Percentiles rank a stretch among this genome's conserved stretches.
Conservation (phyloP, 2,329 filamentous ascomycete genomes). For the Microsporum ferrugineum region DNA sequence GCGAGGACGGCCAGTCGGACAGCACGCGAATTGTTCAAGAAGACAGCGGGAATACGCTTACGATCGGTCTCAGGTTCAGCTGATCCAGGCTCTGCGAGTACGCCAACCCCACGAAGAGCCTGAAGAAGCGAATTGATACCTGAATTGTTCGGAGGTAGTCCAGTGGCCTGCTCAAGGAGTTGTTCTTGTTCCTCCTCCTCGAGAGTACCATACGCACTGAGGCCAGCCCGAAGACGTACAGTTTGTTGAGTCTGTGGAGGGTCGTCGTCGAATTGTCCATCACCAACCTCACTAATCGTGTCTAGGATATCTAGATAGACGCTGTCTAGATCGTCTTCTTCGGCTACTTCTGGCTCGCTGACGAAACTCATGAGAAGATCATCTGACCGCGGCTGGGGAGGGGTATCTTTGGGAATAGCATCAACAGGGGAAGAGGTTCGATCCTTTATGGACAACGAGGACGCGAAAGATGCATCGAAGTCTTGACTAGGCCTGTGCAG, state of each 20-base stretch:
- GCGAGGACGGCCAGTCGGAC: constrained; percentile 12
- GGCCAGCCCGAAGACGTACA: constrained; percentile 8
- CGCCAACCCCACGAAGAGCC: constrained; percentile 4
- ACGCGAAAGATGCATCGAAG: too few relatives aligned
- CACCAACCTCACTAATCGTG: background rate
- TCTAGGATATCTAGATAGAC: background rate
- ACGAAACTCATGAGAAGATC: background rate
- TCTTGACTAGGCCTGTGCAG: too few relatives aligned
- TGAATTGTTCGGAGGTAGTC: constrained; percentile 1
- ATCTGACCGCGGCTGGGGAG: background rate
- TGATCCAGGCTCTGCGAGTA: background rate
- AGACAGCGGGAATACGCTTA: constrained; percentile 11
- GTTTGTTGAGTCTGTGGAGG: background rate
- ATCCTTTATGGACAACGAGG: too few relatives aligned
- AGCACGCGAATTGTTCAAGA: constrained; percentile 14
- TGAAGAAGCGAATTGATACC: constrained; percentile 7
- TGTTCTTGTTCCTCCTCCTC: constrained; percentile 8
- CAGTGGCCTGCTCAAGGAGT: constrained; percentile 10
- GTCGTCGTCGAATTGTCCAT: background rate
- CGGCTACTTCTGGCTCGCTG: background rate
- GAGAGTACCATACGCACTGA: constrained; percentile 12
- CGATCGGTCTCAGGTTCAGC: background rate
- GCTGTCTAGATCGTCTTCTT: background rate
- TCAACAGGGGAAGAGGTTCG: background rate
- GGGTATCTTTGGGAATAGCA: background rate